These are phyloP conservation scores for Candolleomyces eurysporus DNA, from an alignment of 768 basidiomycete genomes.

Conservation along the genomic window DNA sequence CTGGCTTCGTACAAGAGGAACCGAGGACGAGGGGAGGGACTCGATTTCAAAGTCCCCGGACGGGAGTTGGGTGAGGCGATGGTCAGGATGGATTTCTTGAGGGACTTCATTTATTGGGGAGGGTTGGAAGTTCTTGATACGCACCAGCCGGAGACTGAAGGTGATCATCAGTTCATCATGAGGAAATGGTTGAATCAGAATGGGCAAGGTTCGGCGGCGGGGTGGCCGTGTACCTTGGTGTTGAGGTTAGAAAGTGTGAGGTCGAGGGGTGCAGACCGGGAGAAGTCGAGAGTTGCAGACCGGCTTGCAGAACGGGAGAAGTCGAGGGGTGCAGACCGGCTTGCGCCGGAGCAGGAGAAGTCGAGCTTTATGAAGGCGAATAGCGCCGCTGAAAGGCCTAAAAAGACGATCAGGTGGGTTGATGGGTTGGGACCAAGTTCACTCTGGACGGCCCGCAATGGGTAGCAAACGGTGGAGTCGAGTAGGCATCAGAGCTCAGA, in stretches of 20 bases:
- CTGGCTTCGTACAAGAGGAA: constrained; percentile 60
- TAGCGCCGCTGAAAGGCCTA: background rate
- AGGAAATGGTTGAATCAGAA: background rate
- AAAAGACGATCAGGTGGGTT: background rate
- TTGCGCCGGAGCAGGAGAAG: no score
- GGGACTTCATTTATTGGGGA: constrained; percentile 57
- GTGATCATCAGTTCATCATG: background rate
- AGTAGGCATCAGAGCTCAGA: background rate
- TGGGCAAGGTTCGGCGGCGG: background rate
- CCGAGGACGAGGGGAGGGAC: constrained; percentile 54
- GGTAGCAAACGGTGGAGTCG: background rate
- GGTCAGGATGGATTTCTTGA: constrained; percentile 66
- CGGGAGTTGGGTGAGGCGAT: constrained; percentile 62
- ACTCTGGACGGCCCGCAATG: background rate
- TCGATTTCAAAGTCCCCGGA: constrained; percentile 49
- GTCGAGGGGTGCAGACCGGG: background rate
- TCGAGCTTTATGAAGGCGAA: background rate
- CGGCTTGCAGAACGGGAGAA: no score
- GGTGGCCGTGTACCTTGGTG: background rate
- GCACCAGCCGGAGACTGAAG: background rate
- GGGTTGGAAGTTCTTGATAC: constrained; percentile 52
- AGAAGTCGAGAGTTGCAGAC: no score
- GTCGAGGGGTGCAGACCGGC: no score
- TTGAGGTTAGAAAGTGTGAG: background rate
- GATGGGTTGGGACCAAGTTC: background rate